Evolutionary conservation across 352 stramenopile species (phyloP).

Genomic region (Pythium chondricola): DNA sequence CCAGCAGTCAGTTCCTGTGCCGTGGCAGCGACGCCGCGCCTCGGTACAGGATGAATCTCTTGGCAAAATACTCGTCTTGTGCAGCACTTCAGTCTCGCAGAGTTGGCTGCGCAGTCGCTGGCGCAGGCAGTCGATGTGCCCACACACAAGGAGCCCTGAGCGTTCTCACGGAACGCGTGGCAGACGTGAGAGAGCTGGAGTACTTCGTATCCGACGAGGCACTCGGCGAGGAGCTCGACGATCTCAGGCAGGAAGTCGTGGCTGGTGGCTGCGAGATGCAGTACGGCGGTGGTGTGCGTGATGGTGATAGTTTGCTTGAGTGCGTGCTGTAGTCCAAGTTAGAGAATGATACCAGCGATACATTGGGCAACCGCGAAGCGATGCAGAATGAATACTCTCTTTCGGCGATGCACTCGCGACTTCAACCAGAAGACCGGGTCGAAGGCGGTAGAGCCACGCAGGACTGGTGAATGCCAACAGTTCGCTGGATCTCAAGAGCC

Average conservation of each 20-base stretch:
- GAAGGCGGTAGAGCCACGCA: too few relatives aligned
- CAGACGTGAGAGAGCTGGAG: neutral
- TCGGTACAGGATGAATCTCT: neutral
- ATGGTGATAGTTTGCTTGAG: too few relatives aligned
- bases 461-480: too few relatives aligned
- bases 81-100: neutral
- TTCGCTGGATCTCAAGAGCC: too few relatives aligned
- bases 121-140: neutral
- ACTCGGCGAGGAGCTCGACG: neutral
- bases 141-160: neutral
- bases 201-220: neutral
- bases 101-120: neutral
- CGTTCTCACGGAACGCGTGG: neutral
- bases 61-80: neutral
- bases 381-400: too few relatives aligned
- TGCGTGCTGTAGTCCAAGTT: too few relatives aligned
- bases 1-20: neutral
- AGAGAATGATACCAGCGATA: too few relatives aligned
- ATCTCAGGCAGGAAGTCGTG: neutral
- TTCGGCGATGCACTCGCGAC: too few relatives aligned
- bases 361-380: too few relatives aligned
- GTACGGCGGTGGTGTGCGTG: too few relatives aligned
- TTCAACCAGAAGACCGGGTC: too few relatives aligned
- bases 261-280: too few relatives aligned
- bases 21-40: neutral